Evolutionary conservation across 1,284 basidiomycete genomes (phyloP).

Genomic region (Ustilago lituana): DNA sequence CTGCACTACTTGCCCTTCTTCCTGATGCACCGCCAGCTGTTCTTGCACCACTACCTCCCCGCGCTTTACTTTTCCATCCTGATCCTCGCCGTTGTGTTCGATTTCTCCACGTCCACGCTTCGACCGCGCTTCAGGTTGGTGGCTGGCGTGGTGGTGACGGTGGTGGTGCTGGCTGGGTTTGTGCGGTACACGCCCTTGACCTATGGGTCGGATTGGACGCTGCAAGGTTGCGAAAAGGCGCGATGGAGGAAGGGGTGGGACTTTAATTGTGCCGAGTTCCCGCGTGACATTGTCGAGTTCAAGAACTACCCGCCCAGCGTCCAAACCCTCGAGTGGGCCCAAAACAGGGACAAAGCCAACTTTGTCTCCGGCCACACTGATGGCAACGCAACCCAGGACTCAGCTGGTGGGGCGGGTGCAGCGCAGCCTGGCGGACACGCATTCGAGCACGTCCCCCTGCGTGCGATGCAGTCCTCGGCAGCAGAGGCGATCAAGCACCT

Average conservation of each 20-base stretch:
- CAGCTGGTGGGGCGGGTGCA: not conserved
- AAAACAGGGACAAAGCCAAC: not conserved
- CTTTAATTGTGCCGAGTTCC: slow-evolving; percentile 79
- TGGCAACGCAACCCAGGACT: slow-evolving; percentile 15
- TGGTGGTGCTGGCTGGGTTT: slow-evolving; percentile 82
- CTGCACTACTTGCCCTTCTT: slow-evolving; percentile 96
- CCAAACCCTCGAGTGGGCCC: slow-evolving; percentile 31
- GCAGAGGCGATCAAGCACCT: slow-evolving; percentile 21
- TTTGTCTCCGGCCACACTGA: not conserved
- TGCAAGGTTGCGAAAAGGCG: slow-evolving; percentile 77
- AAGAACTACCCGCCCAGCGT: slow-evolving; percentile 45
- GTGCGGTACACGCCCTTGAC: slow-evolving; percentile 81
- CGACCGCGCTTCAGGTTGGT: slow-evolving; percentile 81
- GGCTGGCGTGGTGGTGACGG: slow-evolving; percentile 77
- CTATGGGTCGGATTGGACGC: slow-evolving; percentile 90
- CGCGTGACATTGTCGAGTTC: slow-evolving; percentile 45
- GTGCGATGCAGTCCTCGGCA: slow-evolving; percentile 33
- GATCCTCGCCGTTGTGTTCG: slow-evolving; percentile 81
- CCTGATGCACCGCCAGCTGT: slow-evolving; percentile 93
- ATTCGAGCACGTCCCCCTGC: slow-evolving; percentile 37
- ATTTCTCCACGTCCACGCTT: slow-evolving; percentile 81
- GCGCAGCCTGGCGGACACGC: slow-evolving; percentile 48
- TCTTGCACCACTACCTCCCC: slow-evolving; percentile 96
- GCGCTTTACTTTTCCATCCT: slow-evolving; percentile 94
- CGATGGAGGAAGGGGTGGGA: slow-evolving; percentile 94